Conservation (phyloP, 257 asterid genomes). For the Primulina huaijiensis region DNA sequence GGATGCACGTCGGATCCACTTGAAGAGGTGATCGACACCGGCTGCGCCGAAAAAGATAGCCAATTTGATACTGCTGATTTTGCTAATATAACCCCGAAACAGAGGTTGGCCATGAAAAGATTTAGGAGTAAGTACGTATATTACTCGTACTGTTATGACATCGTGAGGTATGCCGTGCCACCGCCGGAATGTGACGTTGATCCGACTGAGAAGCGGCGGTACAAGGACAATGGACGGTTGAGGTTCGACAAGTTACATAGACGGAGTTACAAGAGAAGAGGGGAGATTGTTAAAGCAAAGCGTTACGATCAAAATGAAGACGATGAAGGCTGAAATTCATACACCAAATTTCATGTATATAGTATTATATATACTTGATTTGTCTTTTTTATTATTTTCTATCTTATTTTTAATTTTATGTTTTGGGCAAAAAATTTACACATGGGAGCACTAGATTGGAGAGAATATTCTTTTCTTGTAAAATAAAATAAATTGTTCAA, state of each 20-base stretch:
- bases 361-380: constrained; percentile 15
- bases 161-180: constrained; percentile 50
- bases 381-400: constrained; percentile 1
- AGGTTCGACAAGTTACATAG: constrained; percentile 47
- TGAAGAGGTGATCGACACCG: constrained; percentile 45
- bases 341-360: neutral
- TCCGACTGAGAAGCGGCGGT: constrained; percentile 37
- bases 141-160: constrained; percentile 79
- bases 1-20: constrained; percentile 71
- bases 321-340: constrained; percentile 35
- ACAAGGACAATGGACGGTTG: constrained; percentile 64
- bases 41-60: constrained; percentile 30
- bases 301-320: constrained; percentile 28
- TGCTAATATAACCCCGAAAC: constrained; percentile 43
- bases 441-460: constrained; percentile 15
- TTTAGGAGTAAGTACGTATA: constrained; percentile 64
- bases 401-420: constrained; percentile 4
- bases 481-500: constrained; percentile 7
- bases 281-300: constrained; percentile 32
- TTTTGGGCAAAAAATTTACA: constrained; percentile 21
- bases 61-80: constrained; percentile 39
- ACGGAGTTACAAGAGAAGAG: constrained; percentile 43
- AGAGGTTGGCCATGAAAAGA: constrained; percentile 54
- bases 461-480: constrained; percentile 25
- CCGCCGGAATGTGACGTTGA: constrained; percentile 73